A percentile compares a stretch with the other conserved stretches of the same genome.
Conservation (phyloP, 148 eudicot genomes). For the Chenopodium formosanum region DNA sequence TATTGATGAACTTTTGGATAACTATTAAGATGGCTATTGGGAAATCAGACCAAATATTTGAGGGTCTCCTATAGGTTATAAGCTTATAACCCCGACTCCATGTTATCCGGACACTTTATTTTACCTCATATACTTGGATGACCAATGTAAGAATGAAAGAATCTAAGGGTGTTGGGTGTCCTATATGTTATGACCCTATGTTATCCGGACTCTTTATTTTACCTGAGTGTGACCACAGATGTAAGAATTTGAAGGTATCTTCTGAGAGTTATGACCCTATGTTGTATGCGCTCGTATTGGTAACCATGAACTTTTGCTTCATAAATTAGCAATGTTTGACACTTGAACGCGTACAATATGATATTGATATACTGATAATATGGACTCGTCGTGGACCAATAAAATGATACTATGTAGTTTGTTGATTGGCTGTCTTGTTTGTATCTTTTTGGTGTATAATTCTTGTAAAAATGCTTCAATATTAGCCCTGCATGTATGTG, state of each 20-base stretch:
- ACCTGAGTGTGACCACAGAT: background rate
- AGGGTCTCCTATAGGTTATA: background rate
- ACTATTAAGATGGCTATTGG: background rate
- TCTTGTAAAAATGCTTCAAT: background rate
- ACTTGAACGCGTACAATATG: background rate
- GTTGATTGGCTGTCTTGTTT: background rate
- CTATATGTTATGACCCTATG: too few species aligned
- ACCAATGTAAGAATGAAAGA: too few species aligned
- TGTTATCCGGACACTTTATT: background rate
- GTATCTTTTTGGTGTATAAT: background rate
- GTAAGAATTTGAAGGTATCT: too few species aligned
- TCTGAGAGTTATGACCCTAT: too few species aligned
- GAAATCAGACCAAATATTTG: background rate
- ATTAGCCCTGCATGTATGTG: background rate
- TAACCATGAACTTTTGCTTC: too few species aligned
- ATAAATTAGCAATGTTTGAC: background rate
- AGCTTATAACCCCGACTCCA: too few species aligned
- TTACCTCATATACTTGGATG: too few species aligned
- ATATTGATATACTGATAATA: too few species aligned
- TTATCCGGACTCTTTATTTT: background rate
- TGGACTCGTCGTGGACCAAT: background rate
- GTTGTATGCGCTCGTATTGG: too few species aligned
- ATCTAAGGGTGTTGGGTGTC: too few species aligned
- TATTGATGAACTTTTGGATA: background rate
- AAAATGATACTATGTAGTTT: background rate